phyloP scores from a whole-genome alignment of 1,139 yeast genomes.

The Taphrina pruni region DNA sequence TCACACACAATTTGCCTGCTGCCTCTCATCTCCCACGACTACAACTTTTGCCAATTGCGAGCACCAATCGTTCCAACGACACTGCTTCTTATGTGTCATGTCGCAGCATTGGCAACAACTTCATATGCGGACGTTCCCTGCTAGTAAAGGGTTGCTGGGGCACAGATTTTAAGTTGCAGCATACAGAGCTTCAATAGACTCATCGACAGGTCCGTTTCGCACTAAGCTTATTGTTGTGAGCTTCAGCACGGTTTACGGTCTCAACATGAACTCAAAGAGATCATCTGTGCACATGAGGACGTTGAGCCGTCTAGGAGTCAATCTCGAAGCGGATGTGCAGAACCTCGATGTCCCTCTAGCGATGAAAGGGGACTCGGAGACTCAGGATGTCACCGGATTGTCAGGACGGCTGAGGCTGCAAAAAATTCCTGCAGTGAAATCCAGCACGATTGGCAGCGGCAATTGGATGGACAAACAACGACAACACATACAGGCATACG shows the following conservation, averaged over 20 bases:
- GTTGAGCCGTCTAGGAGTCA: slow-evolving; percentile 28
- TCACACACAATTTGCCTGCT: too few relatives aligned
- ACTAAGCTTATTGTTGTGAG: too few relatives aligned
- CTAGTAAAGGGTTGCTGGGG: too few relatives aligned
- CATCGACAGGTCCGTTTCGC: too few relatives aligned
- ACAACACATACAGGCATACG: slow-evolving; percentile 64
- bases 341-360: slow-evolving; percentile 51
- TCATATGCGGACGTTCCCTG: too few relatives aligned
- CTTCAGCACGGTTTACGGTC: background rate
- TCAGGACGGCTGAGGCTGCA: slow-evolving; percentile 38
- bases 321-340: slow-evolving; percentile 29
- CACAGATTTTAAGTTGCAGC: too few relatives aligned
- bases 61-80: too few relatives aligned
- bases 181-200: too few relatives aligned
- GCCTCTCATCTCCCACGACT: too few relatives aligned
- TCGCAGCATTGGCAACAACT: too few relatives aligned
- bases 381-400: slow-evolving; percentile 52
- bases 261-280: slow-evolving; percentile 18
- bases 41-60: too few relatives aligned
- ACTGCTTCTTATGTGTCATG: too few relatives aligned
- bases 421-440: slow-evolving; percentile 44
- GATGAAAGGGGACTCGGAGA: slow-evolving; percentile 47
- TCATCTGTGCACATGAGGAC: slow-evolving; percentile 35
- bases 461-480: slow-evolving; percentile 58
- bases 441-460: slow-evolving; percentile 47